A percentile compares a stretch with the other conserved stretches of the same genome.
Conservation (phyloP, 176 grass and related monocot genomes). For the Zoysia pacifica region DNA sequence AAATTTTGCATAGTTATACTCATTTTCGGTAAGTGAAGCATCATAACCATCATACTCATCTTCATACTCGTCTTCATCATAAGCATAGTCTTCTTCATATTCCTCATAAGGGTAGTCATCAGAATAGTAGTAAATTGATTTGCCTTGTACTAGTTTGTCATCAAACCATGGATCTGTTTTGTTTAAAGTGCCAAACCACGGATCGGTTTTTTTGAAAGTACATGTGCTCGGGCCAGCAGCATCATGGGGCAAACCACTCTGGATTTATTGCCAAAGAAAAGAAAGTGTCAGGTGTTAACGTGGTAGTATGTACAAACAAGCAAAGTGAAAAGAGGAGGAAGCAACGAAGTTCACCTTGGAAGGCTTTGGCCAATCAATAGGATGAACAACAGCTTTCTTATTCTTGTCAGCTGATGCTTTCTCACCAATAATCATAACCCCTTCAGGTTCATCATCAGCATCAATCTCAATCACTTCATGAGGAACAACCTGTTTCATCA, state of each 20-base stretch:
- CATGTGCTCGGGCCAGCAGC: slow-evolving; percentile 47
- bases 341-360: slow-evolving; percentile 49
- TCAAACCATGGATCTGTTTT: neutral
- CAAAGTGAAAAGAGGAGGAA: neutral
- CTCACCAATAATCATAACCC: slow-evolving; percentile 69
- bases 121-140: slow-evolving; percentile 36
- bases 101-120: slow-evolving; percentile 51
- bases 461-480: slow-evolving; percentile 93
- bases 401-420: slow-evolving; percentile 63
- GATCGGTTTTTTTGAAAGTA: neutral
- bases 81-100: slow-evolving; percentile 63
- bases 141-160: neutral
- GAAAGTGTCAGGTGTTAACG: slow-evolving; percentile 1
- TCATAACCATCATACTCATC: slow-evolving; percentile 52
- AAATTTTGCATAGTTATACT: slow-evolving; percentile 64
- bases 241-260: slow-evolving; percentile 55
- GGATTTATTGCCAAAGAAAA: slow-evolving; percentile 30
- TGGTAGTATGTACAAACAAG: slow-evolving; percentile 22
- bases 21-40: slow-evolving; percentile 42
- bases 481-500: slow-evolving; percentile 60
- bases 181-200: neutral
- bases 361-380: slow-evolving; percentile 60
- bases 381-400: slow-evolving; percentile 55
- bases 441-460: slow-evolving; percentile 72
- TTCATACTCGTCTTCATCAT: slow-evolving; percentile 69